These are phyloP conservation scores for Cladosporium sp. DNA, from an alignment of 2,329 filamentous ascomycete species.

Conservation along the genomic window DNA sequence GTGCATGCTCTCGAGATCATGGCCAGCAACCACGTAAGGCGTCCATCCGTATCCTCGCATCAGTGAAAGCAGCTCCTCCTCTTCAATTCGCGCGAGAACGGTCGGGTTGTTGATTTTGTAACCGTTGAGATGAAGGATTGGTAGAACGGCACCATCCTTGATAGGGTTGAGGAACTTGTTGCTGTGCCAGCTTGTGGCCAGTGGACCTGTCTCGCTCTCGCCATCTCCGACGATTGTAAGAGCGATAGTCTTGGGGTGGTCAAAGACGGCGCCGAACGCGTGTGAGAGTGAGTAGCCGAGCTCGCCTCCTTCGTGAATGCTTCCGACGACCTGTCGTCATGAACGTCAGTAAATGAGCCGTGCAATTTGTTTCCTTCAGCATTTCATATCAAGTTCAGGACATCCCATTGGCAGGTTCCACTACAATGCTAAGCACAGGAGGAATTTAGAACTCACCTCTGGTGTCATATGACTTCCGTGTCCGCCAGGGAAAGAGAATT, in stretches of 20 bases:
- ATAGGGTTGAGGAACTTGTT: conserved; percentile 81
- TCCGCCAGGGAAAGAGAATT: conserved; percentile 78
- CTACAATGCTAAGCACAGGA: not conserved
- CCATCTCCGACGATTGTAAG: conserved; percentile 79
- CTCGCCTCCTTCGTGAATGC: conserved; percentile 71
- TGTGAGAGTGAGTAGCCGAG: conserved; percentile 80
- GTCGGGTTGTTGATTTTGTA: conserved; percentile 86
- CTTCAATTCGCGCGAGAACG: conserved; percentile 69
- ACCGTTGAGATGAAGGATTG: conserved; percentile 75
- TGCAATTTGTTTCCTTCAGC: conserved; percentile 40
- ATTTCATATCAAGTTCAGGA: not conserved
- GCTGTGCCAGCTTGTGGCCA: conserved; percentile 79
- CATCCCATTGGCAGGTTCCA: not conserved
- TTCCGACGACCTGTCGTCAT: conserved; percentile 13
- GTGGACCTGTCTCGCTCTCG: conserved; percentile 76
- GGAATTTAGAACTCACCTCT: conserved; percentile 61
- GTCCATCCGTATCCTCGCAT: conserved; percentile 76
- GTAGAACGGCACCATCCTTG: conserved; percentile 73
- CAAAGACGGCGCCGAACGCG: conserved; percentile 74
- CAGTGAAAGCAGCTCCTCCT: conserved; percentile 68
- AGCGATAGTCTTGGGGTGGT: conserved; percentile 72
- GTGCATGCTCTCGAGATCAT: conserved; percentile 72
- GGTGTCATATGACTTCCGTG: conserved; percentile 77
- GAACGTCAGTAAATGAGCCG: not conserved
- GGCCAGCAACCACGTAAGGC: conserved; percentile 78